These are phyloP conservation scores for Arthrobotrys musiformis DNA, from an alignment of 2,329 filamentous ascomycete genomes.

Conservation along the genomic window DNA sequence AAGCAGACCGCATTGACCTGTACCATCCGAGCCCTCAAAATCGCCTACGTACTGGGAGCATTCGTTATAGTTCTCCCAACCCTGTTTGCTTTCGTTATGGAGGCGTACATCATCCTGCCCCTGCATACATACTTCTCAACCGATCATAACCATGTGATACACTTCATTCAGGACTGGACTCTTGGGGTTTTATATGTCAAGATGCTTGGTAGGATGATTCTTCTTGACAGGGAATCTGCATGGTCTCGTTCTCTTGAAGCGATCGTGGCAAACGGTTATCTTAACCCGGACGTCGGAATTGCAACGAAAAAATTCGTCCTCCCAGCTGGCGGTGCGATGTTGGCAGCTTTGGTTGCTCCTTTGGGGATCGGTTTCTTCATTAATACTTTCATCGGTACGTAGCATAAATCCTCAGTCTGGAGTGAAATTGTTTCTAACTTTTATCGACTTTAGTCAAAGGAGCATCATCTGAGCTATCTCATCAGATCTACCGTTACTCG, in stretches of 20 bases:
- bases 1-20: slow-evolving; percentile 48
- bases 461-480: slow-evolving; percentile 57
- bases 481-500: slow-evolving; percentile 70
- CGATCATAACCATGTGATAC: slow-evolving; percentile 73
- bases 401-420: not conserved
- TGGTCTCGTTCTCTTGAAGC: slow-evolving; percentile 77
- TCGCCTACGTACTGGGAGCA: slow-evolving; percentile 79
- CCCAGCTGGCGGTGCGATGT: slow-evolving; percentile 74
- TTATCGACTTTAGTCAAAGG: slow-evolving; percentile 55
- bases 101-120: slow-evolving; percentile 88
- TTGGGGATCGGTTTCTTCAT: slow-evolving; percentile 69
- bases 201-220: slow-evolving; percentile 75
- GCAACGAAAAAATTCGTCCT: slow-evolving; percentile 89
- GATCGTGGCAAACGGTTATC: slow-evolving; percentile 72
- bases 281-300: slow-evolving; percentile 79
- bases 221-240: slow-evolving; percentile 75
- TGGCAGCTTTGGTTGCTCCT: slow-evolving; percentile 73
- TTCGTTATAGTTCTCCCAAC: slow-evolving; percentile 83
- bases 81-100: slow-evolving; percentile 80
- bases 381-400: slow-evolving; percentile 63
- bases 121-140: slow-evolving; percentile 77
- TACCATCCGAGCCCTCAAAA: slow-evolving; percentile 61
- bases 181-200: slow-evolving; percentile 91
- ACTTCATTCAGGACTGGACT: slow-evolving; percentile 93
- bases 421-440: not conserved